A percentile compares a stretch with the other conserved stretches of the same genome.
phyloP scores from a whole-genome alignment of 73 alveolate genomes.

The Paramecium sonneborni region DNA sequence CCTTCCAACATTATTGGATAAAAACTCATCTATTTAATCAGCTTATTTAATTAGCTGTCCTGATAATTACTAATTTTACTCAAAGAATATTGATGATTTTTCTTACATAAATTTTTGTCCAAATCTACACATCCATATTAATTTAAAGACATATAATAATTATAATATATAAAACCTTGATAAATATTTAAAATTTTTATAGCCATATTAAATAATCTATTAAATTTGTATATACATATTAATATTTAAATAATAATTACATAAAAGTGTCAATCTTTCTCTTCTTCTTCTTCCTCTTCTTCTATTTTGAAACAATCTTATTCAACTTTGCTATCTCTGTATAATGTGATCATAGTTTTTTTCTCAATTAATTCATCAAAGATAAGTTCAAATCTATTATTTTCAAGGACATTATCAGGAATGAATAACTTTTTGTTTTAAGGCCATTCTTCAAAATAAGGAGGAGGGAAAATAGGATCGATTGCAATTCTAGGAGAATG shows the following conservation, averaged over 20 bases:
- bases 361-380: slow-evolving; percentile 60
- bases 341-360: slow-evolving; percentile 16
- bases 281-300: slow-evolving; percentile 60
- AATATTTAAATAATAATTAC: background rate
- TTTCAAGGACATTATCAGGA: slow-evolving; percentile 57
- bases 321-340: slow-evolving; percentile 26
- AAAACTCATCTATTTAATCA: too few relatives aligned
- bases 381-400: slow-evolving; percentile 59
- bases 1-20: too few relatives aligned
- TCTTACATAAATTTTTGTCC: too few relatives aligned
- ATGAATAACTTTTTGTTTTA: slow-evolving; percentile 46
- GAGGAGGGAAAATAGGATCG: slow-evolving; percentile 66
- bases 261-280: background rate
- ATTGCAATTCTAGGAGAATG: slow-evolving; percentile 38
- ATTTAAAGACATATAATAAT: too few relatives aligned
- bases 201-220: too few relatives aligned
- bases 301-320: slow-evolving; percentile 51
- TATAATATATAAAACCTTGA: too few relatives aligned
- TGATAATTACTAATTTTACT: too few relatives aligned
- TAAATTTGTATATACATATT: background rate
- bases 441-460: slow-evolving; percentile 56
- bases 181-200: too few relatives aligned
- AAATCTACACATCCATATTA: too few relatives aligned
- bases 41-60: too few relatives aligned
- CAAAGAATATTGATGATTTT: too few relatives aligned